These are phyloP conservation scores for Psidium friedrichsthalianum DNA, from an alignment of 345 rosid species.

Conservation along the genomic window DNA sequence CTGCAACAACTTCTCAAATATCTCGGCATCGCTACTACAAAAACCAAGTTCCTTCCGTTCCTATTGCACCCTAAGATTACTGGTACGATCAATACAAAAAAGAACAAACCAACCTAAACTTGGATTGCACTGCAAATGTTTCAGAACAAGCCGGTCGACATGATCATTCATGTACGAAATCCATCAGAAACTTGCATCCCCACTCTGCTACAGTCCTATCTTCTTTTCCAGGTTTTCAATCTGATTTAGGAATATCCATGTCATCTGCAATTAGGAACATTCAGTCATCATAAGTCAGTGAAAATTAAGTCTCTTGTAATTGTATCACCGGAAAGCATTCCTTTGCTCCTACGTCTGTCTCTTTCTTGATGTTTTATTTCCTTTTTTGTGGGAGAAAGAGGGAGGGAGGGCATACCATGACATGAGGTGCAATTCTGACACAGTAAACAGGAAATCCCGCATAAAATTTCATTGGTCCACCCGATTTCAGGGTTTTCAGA, in stretches of 20 bases:
- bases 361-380: not conserved
- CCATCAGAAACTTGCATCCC: not conserved
- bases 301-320: rapidly evolving
- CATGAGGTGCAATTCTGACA: conserved; percentile 94
- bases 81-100: not conserved
- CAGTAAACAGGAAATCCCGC: conserved; percentile 97
- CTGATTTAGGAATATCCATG: conserved; percentile 97
- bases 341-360: not conserved
- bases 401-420: conserved; percentile 51
- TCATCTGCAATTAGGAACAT: conserved; percentile 55
- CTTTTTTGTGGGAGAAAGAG: not conserved
- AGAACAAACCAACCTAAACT: not conserved
- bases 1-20: not conserved
- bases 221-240: conserved; percentile 51
- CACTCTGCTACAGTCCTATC: conserved; percentile 22
- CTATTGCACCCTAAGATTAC: not conserved
- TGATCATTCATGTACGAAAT: not conserved
- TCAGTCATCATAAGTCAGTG: not conserved
- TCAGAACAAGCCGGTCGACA: not conserved
- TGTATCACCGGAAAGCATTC: not conserved
- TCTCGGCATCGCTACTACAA: not conserved
- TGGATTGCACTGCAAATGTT: not conserved
- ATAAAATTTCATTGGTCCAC: conserved; percentile 89
- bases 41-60: not conserved
- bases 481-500: conserved; percentile 66